Conservation (phyloP, 2,329 filamentous ascomycete genomes). For the Lasiodiplodia sp. region DNA sequence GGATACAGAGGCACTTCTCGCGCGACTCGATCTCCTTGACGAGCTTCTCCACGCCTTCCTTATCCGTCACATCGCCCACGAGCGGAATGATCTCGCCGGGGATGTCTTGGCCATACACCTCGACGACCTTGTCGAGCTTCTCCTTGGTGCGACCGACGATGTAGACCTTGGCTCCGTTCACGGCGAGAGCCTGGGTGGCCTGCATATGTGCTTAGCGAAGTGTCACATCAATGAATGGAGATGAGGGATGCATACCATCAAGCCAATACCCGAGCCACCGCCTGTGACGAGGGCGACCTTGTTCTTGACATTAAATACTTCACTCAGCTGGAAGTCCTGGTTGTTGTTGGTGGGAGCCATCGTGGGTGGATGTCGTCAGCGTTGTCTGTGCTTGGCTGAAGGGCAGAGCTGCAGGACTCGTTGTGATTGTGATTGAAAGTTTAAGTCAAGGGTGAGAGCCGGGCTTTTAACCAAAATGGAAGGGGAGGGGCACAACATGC, state of each 20-base stretch:
- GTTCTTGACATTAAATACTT: constrained; percentile 49
- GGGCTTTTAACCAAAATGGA: background rate
- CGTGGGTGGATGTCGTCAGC: constrained; percentile 34
- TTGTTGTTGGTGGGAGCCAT: constrained; percentile 43
- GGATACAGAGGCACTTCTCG: constrained; percentile 55
- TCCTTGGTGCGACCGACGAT: constrained; percentile 57
- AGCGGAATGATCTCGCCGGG: constrained; percentile 56
- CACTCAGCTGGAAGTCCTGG: constrained; percentile 41
- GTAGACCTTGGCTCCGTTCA: constrained; percentile 58
- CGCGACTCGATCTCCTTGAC: constrained; percentile 53
- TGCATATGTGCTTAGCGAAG: background rate
- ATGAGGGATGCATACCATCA: constrained; percentile 45
- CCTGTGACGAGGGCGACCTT: constrained; percentile 53
- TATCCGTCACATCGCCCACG: constrained; percentile 53
- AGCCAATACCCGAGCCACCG: constrained; percentile 56
- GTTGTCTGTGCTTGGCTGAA: background rate
- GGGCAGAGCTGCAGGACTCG: background rate
- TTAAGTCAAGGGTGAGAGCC: background rate
- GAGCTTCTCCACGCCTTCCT: constrained; percentile 52
- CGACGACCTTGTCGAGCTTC: constrained; percentile 56
- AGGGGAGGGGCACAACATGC: background rate
- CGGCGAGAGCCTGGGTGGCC: constrained; percentile 54
- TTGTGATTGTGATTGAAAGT: background rate
- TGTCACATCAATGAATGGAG: background rate
- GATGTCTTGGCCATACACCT: constrained; percentile 53